Evolutionary conservation across 148 eudicot species (phyloP), one percentile per base, ranked within the genome.

Genomic region (Gaultheria prostrata): DNA sequence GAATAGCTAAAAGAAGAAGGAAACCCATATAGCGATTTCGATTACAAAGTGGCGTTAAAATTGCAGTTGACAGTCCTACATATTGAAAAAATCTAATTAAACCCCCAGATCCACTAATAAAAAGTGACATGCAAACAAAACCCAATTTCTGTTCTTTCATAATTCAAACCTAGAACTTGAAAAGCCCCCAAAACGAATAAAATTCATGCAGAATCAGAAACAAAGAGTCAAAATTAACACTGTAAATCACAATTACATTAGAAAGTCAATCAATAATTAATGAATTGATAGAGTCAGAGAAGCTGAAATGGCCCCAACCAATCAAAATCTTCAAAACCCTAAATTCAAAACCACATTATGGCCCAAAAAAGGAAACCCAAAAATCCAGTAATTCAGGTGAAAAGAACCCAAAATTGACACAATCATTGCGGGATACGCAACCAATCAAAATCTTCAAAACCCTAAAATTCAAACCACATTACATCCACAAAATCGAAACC

Each of bases 121-220:
- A 82, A 72, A 82, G 51, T 61, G 32, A 21, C 78, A 71, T 82
- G 78, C 84, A 82, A 65, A 65, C 50, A 17, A 71, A 53, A 72
- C 43, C 78, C 78, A 46, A 46, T 30, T 51, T n/a, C n/a, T n/a
- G n/a, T n/a, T n/a, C n/a, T n/a, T 82, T 72, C 78, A 17, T 20
- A 51, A 82, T 48, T 32, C 21, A 33, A 71, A 81, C 20, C 15
- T 48, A 32, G 13, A 50, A 69, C 21, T 70, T 32, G 45, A 81
- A 20, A 67, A 9, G 28, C 59, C 10, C 9, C 21, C 14, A 12
- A 8, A 46, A 70, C 0, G 0, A 81, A 17, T 8, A 4, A 69
- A 81, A 46, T 81, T 50, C 46, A 70, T 21, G 18, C 61, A 50
- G 71, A 82, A 70, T 45, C 20, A 30, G 26, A 48, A 18, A 30